phyloP scores from a whole-genome alignment of 106 monocot genomes.

The Narthecium ossifragum region DNA sequence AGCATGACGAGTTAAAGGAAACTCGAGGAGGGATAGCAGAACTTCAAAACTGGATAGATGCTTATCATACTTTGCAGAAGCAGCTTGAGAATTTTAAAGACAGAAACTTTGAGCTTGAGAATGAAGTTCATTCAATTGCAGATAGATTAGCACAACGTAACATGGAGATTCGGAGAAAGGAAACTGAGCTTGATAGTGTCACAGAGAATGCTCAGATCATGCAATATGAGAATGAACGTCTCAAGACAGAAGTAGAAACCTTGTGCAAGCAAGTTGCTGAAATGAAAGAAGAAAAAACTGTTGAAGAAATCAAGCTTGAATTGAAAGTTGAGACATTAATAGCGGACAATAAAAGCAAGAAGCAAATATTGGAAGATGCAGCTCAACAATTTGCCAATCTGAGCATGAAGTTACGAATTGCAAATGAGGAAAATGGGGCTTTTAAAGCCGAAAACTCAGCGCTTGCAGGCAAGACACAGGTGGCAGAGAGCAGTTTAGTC shows the following conservation, averaged over 20 bases:
- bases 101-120: constrained; percentile 4
- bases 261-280: background rate
- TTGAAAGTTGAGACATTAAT: background rate
- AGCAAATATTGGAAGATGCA: constrained; percentile 3
- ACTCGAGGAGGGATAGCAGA: background rate
- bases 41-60: background rate
- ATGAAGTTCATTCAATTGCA: background rate
- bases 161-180: too few species aligned
- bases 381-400: background rate
- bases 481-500: background rate
- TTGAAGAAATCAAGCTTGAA: constrained; percentile 10
- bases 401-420: background rate
- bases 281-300: constrained; percentile 4
- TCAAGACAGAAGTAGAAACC: background rate
- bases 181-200: background rate
- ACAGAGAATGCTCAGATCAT: background rate
- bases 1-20: too few species aligned
- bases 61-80: constrained; percentile 4
- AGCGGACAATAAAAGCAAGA: constrained; percentile 3
- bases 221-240: constrained; percentile 2
- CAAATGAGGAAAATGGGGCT: constrained; percentile 2
- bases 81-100: background rate
- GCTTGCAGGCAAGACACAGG: background rate
- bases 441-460: background rate
- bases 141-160: too few species aligned